Percentiles rank a stretch among this genome's conserved stretches.
These are phyloP conservation scores for Steccherinum ochraceum DNA, from an alignment of 768 basidiomycete species.

Conservation along the genomic window DNA sequence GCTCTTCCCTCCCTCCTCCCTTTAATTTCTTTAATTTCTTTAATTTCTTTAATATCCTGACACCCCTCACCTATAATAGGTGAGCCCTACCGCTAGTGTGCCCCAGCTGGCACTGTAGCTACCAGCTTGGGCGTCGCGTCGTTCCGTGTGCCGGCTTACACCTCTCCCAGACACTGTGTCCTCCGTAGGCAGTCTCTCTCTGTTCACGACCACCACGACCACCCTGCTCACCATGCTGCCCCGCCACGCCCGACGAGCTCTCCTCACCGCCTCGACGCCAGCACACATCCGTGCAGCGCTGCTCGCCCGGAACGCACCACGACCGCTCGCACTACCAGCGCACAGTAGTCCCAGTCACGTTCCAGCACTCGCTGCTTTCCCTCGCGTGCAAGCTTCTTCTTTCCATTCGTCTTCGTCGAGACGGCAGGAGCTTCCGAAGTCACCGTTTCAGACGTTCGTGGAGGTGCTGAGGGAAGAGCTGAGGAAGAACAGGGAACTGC, in stretches of 20 bases:
- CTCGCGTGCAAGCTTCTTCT: constrained; percentile 4
- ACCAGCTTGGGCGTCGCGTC: no score
- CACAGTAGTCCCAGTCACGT: constrained; percentile 7
- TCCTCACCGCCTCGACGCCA: constrained; percentile 24
- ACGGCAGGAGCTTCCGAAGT: constrained; percentile 70
- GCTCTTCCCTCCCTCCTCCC: no score
- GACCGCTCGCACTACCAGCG: constrained; percentile 24
- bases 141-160: no score
- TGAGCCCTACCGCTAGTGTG: no score
- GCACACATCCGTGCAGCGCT: constrained; percentile 20
- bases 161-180: no score
- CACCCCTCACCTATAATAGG: no score
- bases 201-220: no score
- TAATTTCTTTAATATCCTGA: no score
- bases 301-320: constrained; percentile 10
- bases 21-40: no score
- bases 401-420: constrained; percentile 64
- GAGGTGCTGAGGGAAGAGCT: constrained; percentile 91
- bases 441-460: constrained; percentile 94
- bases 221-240: constrained; percentile 35
- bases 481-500: constrained; percentile 87
- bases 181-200: no score
- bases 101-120: no score
- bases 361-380: neutral
- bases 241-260: constrained; percentile 35